These are phyloP conservation scores for Pezicula neosporulosa DNA, from an alignment of 2,329 filamentous ascomycete species.

Conservation along the genomic window DNA sequence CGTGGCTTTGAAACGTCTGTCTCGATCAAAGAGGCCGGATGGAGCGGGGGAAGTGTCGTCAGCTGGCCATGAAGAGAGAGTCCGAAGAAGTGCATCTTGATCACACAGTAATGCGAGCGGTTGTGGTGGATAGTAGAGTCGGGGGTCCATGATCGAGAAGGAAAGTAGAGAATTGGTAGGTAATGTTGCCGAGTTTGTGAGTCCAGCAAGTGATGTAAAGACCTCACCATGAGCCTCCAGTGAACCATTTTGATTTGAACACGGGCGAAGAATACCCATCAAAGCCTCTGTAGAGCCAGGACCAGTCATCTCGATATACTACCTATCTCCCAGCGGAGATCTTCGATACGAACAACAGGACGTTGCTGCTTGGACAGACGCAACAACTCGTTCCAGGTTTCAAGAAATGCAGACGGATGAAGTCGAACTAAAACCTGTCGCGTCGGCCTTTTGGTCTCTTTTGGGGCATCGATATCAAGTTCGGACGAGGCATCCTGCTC, in stretches of 20 bases:
- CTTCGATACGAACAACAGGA: constrained; percentile 59
- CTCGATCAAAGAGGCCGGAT: constrained; percentile 64
- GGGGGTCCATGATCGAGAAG: constrained; percentile 75
- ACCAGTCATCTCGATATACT: constrained; percentile 69
- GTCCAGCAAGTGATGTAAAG: constrained; percentile 49
- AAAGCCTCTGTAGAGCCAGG: constrained; percentile 80
- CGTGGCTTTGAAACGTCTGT: constrained; percentile 60
- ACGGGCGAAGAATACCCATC: constrained; percentile 61
- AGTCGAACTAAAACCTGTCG: constrained; percentile 64
- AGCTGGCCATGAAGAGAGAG: constrained; percentile 64
- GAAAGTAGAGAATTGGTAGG: constrained; percentile 67
- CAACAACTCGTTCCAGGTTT: constrained; percentile 60
- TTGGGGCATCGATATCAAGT: constrained; percentile 26
- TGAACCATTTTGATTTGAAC: constrained; percentile 29
- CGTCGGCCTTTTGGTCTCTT: constrained; percentile 31
- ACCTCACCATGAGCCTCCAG: constrained; percentile 40
- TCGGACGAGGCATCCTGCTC: constrained; percentile 13
- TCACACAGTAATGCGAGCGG: constrained; percentile 40
- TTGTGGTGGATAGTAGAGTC: constrained; percentile 72
- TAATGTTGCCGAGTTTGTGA: constrained; percentile 67
- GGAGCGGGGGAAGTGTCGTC: constrained; percentile 50
- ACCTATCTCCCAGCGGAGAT: constrained; percentile 68
- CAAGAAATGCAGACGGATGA: constrained; percentile 76
- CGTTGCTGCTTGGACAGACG: constrained; percentile 56
- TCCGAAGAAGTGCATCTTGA: constrained; percentile 47